These are phyloP conservation scores for Plasmopara viticola DNA, from an alignment of 352 stramenopile species.

Conservation along the genomic window DNA sequence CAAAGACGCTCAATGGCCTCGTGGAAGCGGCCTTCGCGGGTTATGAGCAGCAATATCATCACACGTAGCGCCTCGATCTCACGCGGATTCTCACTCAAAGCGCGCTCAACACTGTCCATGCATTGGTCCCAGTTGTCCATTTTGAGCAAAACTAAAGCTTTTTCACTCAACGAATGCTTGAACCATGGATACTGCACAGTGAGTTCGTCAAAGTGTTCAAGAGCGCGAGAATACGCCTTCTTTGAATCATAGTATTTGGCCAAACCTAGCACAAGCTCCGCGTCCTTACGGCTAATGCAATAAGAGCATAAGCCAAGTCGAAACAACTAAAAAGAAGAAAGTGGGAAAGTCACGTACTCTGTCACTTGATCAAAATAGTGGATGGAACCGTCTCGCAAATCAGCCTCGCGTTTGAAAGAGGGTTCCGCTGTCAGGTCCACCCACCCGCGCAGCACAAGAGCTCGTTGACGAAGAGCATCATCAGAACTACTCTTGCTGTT, in stretches of 20 bases:
- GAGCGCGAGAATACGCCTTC: constrained; percentile 52
- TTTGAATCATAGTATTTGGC: constrained; percentile 73
- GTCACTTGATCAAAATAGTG: constrained; percentile 62
- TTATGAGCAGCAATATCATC: constrained; percentile 58
- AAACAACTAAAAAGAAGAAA: not conserved
- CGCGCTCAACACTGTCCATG: constrained; percentile 69
- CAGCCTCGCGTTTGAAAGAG: constrained; percentile 62
- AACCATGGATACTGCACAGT: constrained; percentile 81
- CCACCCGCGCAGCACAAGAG: constrained; percentile 64
- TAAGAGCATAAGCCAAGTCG: constrained; percentile 1
- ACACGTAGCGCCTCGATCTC: constrained; percentile 74
- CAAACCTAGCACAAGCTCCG: constrained; percentile 61
- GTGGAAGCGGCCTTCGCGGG: constrained; percentile 46
- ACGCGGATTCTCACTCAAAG: constrained; percentile 49
- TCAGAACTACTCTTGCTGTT: constrained; percentile 19
- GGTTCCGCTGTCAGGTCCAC: constrained; percentile 63
- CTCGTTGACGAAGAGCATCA: constrained; percentile 33
- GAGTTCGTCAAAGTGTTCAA: constrained; percentile 70
- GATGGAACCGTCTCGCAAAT: constrained; percentile 51
- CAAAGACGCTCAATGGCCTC: constrained; percentile 54
- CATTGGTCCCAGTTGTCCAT: constrained; percentile 85
- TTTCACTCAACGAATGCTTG: constrained; percentile 74
- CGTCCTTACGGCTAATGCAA: constrained; percentile 47
- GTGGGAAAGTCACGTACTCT: constrained; percentile 31
- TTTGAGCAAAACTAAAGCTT: constrained; percentile 73